Conservation (phyloP, 257 asterid species). For the Haberlea rhodopensis region DNA sequence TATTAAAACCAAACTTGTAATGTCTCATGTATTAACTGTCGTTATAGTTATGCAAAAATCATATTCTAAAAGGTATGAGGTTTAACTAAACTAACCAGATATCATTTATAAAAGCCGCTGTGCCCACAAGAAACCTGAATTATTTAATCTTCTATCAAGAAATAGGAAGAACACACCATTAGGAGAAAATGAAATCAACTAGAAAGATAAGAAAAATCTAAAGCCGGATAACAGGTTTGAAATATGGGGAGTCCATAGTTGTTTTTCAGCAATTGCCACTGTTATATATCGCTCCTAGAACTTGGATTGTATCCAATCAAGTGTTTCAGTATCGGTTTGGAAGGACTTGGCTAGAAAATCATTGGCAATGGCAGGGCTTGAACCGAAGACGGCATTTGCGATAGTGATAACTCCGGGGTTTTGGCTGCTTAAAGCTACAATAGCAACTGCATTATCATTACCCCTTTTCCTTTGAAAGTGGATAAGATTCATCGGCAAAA, state of each 20-base stretch:
- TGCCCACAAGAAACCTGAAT: background rate
- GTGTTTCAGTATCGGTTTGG: slow-evolving; percentile 17
- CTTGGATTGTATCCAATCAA: background rate
- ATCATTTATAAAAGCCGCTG: background rate
- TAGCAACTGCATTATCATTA: slow-evolving; percentile 12
- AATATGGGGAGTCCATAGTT: background rate
- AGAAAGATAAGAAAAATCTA: too few relatives aligned
- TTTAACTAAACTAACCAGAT: too few relatives aligned
- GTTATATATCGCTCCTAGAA: background rate
- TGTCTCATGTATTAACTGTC: background rate
- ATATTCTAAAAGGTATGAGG: too few relatives aligned
- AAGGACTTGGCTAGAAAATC: slow-evolving; percentile 35
- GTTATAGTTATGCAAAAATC: too few relatives aligned
- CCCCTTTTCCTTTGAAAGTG: slow-evolving; percentile 29
- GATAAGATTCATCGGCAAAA: slow-evolving; percentile 29
- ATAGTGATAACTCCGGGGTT: slow-evolving; percentile 30
- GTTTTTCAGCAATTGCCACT: too few relatives aligned
- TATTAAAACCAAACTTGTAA: background rate
- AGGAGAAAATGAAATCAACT: background rate
- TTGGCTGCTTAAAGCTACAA: slow-evolving; percentile 27
- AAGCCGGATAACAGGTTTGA: background rate
- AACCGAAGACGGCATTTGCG: slow-evolving; percentile 30
- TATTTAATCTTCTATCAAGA: background rate
- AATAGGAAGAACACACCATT: background rate
- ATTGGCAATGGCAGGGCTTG: slow-evolving; percentile 26